These are phyloP conservation scores for Parsonsia alboflavescens DNA, from an alignment of 257 asterid species.

Conservation along the genomic window DNA sequence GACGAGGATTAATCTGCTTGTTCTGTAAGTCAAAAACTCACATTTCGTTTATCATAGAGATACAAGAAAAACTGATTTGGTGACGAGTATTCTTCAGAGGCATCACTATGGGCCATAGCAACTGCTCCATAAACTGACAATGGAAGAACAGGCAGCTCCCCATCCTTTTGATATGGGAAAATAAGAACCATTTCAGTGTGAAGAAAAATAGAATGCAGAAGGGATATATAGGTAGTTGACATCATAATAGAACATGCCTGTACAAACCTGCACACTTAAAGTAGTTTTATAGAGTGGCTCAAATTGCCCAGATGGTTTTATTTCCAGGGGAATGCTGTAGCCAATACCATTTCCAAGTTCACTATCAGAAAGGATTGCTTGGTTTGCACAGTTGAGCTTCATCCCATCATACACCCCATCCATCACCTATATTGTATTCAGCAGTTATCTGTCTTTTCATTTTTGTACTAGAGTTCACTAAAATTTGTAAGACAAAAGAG, in stretches of 20 bases:
- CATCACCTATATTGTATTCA: conserved; percentile 45
- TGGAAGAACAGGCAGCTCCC: conserved; percentile 95
- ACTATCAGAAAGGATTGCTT: conserved; percentile 73
- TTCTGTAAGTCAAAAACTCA: conserved; percentile 29
- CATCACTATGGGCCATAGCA: conserved; percentile 85
- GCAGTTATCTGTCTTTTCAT: conserved; percentile 4
- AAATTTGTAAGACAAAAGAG: background rate
- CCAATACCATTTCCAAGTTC: conserved; percentile 52
- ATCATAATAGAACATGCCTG: background rate
- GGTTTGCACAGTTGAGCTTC: conserved; percentile 72
- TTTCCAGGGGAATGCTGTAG: conserved; percentile 74
- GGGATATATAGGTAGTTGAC: background rate
- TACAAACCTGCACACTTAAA: conserved; percentile 68
- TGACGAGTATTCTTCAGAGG: conserved; percentile 77
- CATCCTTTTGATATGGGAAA: conserved; percentile 51
- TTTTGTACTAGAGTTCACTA: background rate
- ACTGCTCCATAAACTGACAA: conserved; percentile 91
- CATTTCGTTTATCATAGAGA: conserved; percentile 93
- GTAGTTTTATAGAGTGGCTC: conserved; percentile 92
- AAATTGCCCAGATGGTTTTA: conserved; percentile 90
- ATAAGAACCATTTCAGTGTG: conserved; percentile 1
- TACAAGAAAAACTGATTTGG: conserved; percentile 96
- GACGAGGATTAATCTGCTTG: background rate
- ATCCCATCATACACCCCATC: conserved; percentile 83
- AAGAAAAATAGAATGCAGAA: background rate